Conservation (phyloP, 1,139 yeast genomes). For the Kazachstania sp. region DNA sequence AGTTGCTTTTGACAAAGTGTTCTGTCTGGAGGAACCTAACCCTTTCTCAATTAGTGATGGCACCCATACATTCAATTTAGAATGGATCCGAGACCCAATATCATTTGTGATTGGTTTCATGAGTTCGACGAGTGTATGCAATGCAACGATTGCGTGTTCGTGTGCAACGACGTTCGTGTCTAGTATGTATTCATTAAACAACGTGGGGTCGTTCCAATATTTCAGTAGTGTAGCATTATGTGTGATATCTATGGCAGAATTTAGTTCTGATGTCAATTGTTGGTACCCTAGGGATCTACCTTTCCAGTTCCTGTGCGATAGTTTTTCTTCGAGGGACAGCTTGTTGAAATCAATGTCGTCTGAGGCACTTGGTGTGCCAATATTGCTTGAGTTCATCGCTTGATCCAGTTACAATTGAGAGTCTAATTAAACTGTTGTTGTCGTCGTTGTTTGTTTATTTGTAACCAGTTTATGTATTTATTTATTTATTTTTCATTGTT, state of each 20-base stretch:
- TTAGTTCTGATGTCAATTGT: conserved; percentile 49
- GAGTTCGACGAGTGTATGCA: conserved; percentile 10
- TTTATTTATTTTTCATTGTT: conserved; percentile 2
- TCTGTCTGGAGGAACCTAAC: conserved; percentile 63
- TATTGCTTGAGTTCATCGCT: neutral
- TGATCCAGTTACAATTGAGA: neutral
- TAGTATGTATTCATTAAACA: conserved; percentile 48
- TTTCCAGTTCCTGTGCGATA: conserved; percentile 77
- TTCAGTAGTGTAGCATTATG: conserved; percentile 29
- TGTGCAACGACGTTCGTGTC: conserved; percentile 92
- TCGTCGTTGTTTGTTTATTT: neutral
- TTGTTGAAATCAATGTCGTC: conserved; percentile 55
- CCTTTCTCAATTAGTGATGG: conserved; percentile 64
- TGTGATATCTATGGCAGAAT: neutral
- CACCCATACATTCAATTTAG: conserved; percentile 34
- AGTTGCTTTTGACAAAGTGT: conserved; percentile 57
- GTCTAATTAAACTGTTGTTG: no score
- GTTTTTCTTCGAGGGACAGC: conserved; percentile 58
- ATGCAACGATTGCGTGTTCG: conserved; percentile 61
- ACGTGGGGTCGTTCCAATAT: conserved; percentile 43
- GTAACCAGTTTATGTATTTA: neutral
- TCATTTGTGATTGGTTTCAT: conserved; percentile 4
- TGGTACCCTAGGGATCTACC: conserved; percentile 76
- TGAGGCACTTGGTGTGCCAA: conserved; percentile 9
- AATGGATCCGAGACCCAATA: neutral